Base-by-base conservation (phyloP, 2,329 filamentous ascomycete genomes). In the Aspergillus sp. region DNA sequence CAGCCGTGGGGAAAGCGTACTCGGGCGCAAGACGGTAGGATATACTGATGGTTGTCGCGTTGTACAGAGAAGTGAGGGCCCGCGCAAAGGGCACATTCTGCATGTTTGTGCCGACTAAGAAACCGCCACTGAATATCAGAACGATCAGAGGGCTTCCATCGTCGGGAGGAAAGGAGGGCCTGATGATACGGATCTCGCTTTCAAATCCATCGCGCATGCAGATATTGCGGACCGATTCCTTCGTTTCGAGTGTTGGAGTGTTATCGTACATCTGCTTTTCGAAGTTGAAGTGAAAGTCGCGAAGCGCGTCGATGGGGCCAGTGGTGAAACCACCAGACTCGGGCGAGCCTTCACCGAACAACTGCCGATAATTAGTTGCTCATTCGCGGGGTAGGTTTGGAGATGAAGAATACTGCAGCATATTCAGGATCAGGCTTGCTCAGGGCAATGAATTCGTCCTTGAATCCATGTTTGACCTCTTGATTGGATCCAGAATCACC, bases 171-270 rank as follows among this genome's bases (percentile, higher is more conserved):
- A 19, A 3, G 4, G 43, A 15, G 15, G 50, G 57, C 4, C 51
- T 47, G 8, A 54, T 30, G 3, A 59, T 34, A 7, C 57, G 50
- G 13, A 46, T 49, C 30, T 59, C 57, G 43, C 57, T 59, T 9
- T 48, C n/a, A 28, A 49, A 31, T 25, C 57, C 57, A 17, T 59
- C 57, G n/a, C 57, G 57, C 57, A 59, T 59, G n/a, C 7, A 22
- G 15, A 58, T 58, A 8, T 7, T 58, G 23, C 48, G 38, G 34
- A 52, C n/a, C 6, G 41, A 49, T 19, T 58, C 56, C 13, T 13
- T 28, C 2, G 38, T 58, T 30, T 38, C 56, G 7, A 58, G 41
- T 3, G 49, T 31, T 4, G 56, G 31, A 25, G 17, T 52, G n/a
- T 7, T 43, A 17, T 54, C 45, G 34, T 54, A 52, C 15, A 8